Percentiles rank a stretch among this genome's conserved stretches.
Evolutionary conservation across 2,329 filamentous ascomycete species (phyloP).

Genomic region (Colletotrichum chlorophyti): DNA sequence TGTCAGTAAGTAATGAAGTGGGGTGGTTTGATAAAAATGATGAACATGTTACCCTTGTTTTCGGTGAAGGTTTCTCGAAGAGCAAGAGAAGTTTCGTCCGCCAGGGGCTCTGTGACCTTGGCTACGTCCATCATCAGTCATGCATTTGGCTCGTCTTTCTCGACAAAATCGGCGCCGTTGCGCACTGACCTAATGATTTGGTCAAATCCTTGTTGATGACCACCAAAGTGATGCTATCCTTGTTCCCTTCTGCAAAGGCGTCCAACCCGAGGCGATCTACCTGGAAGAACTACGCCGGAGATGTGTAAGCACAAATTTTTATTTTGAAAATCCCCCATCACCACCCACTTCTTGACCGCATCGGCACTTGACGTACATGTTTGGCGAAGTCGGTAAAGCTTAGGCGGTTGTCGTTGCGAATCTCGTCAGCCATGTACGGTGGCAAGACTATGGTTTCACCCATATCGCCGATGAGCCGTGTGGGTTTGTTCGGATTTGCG

Average conservation of each 20-base stretch:
- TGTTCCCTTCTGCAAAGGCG: constrained; percentile 3
- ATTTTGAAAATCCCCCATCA: too few relatives aligned
- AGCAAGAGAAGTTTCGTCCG: constrained; percentile 7
- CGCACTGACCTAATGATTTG: constrained; percentile 1
- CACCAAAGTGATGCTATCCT: background rate
- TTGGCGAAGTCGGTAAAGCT: background rate
- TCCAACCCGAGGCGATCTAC: background rate
- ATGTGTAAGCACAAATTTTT: background rate
- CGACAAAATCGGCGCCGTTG: too few relatives aligned
- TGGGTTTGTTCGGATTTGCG: constrained; percentile 11
- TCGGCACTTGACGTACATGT: background rate
- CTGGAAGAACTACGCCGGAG: constrained; percentile 2
- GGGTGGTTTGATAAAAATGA: background rate
- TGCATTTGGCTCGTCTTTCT: too few relatives aligned
- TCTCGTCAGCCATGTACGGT: constrained; percentile 11
- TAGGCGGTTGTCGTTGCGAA: background rate
- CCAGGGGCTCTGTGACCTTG: constrained; percentile 16
- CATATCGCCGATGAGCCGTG: background rate
- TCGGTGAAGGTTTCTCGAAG: background rate
- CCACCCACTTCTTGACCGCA: too few relatives aligned
- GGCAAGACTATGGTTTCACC: constrained; percentile 2
- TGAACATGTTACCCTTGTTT: background rate
- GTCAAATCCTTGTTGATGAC: constrained; percentile 21
- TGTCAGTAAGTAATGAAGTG: background rate
- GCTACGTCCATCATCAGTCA: background rate